Evolutionary conservation across 371 early-diverging fungal genomes (phyloP), one percentile per base, ranked within the genome.

Genomic region (Mortierella polycephala): DNA sequence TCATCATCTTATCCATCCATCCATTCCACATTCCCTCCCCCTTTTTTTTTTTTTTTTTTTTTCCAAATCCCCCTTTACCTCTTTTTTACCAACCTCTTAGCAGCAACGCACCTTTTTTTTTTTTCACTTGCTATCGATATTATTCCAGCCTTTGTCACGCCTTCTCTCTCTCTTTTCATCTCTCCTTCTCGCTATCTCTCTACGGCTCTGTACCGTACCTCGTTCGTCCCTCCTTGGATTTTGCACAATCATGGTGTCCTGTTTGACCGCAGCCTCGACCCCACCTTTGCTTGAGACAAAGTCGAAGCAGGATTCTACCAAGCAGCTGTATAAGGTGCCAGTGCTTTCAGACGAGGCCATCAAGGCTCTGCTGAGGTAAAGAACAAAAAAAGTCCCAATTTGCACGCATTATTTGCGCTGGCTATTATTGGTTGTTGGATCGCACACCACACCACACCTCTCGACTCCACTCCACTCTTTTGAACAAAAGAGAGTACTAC

Each of bases 341-440:
- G 77, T 71, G 50, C 71, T 76, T 57, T 76, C 77, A 63, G 77
- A 76, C 54, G 77, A 76, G 64, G 77, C 63, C 52, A 76, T 76
- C 62, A 76, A 71, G 64, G 77, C 77, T 59, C 64, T 76, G 64
- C 67, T 76, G 71, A 76, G 77, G 77, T 76, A 70, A 74, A 60
- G 30, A 12, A n/a, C n/a, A n/a, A n/a, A n/a, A n/a, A n/a, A n/a
- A n/a, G n/a, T n/a, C 60, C 39, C 18, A 50, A 50, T 46, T 39
- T 45, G 42, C 46, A 49, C 44, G 40, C 41, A 40, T 45, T 44
- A 21, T 40, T 10, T 30, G 37, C 56, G 30, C 55, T 54, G 39
- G 44, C 44, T 59, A 21, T 64, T 64, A 71, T 71, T 64, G 60
- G 64, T 64, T n/a, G n/a, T n/a, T n/a, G n/a, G n/a, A n/a, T n/a